Conservation (phyloP, 768 basidiomycete genomes). For the Trametes cinnabarina region DNA sequence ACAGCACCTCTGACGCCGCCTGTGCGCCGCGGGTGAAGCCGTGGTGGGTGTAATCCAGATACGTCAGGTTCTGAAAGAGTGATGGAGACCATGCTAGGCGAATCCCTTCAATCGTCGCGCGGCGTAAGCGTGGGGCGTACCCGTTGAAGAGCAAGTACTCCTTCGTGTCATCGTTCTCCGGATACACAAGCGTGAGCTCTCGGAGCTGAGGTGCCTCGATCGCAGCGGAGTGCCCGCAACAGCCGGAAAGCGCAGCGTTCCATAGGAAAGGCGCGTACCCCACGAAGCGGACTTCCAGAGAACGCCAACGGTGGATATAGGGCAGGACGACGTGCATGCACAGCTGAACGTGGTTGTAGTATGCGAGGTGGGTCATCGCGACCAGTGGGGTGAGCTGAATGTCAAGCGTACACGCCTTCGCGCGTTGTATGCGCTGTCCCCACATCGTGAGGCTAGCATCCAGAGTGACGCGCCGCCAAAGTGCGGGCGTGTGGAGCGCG, state of each 20-base stretch:
- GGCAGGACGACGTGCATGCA: conserved; percentile 56
- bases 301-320: conserved; percentile 56
- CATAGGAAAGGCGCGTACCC: conserved; percentile 63
- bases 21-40: conserved; percentile 58
- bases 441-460: conserved; percentile 53
- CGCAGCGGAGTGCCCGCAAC: conserved; percentile 39
- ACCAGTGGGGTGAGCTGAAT: conserved; percentile 40
- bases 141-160: conserved; percentile 65
- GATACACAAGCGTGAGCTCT: conserved; percentile 56
- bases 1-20: conserved; percentile 56
- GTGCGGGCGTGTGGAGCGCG: conserved; percentile 53
- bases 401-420: conserved; percentile 60
- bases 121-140: conserved; percentile 53
- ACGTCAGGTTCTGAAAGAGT: conserved; percentile 59
- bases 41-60: conserved; percentile 71
- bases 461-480: conserved; percentile 65
- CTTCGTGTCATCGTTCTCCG: conserved; percentile 66
- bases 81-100: conserved; percentile 61
- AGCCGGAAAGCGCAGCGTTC: conserved; percentile 60
- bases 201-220: conserved; percentile 46
- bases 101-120: conserved; percentile 60
- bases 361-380: conserved; percentile 8
- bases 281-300: conserved; percentile 55
- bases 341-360: conserved; percentile 44
- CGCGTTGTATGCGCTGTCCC: conserved; percentile 58